phyloP scores from a whole-genome alignment of 352 stramenopile genomes.

The Pythium rishiriense region DNA sequence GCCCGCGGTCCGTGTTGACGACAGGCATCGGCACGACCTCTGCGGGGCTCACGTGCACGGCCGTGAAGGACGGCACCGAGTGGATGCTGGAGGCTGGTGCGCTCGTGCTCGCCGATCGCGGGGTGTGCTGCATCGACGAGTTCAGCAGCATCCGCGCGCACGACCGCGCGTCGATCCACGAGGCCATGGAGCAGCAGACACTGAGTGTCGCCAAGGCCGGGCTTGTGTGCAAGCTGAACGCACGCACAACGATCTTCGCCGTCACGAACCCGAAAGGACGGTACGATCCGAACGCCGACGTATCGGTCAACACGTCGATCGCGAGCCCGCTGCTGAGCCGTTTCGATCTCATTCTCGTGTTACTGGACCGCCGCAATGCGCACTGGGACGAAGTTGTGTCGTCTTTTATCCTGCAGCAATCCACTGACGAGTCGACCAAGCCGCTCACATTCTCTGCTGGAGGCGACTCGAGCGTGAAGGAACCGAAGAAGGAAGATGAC shows the following conservation, averaged over 20 bases:
- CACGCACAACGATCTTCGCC: slow-evolving; percentile 94
- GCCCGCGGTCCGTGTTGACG: slow-evolving; percentile 94
- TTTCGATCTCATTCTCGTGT: slow-evolving; percentile 97
- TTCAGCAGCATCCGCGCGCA: slow-evolving; percentile 95
- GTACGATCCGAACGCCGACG: slow-evolving; percentile 83
- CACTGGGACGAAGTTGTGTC: slow-evolving; percentile 94
- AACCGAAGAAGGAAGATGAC: slow-evolving; percentile 18
- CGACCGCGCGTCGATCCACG: slow-evolving; percentile 93
- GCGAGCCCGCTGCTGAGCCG: slow-evolving; percentile 94
- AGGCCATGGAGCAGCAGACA: slow-evolving; percentile 99
- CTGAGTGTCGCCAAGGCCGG: slow-evolving; percentile 96
- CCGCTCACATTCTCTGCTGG: slow-evolving; percentile 13
- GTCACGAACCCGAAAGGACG: slow-evolving; percentile 94
- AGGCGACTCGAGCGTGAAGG: slow-evolving; percentile 5
- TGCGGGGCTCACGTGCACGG: slow-evolving; percentile 96
- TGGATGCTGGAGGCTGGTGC: slow-evolving; percentile 97
- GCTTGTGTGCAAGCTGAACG: slow-evolving; percentile 97
- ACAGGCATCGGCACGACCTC: slow-evolving; percentile 96
- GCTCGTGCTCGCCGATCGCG: slow-evolving; percentile 89
- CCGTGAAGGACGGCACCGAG: slow-evolving; percentile 94
- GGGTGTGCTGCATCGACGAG: slow-evolving; percentile 98
- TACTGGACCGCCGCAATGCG: slow-evolving; percentile 89
- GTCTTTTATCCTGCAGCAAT: slow-evolving; percentile 93
- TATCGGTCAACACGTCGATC: slow-evolving; percentile 96
- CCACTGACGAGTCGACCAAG: slow-evolving; percentile 32